phyloP scores from a whole-genome alignment of 2,329 filamentous ascomycete genomes.

The Hysterium pulicare region DNA sequence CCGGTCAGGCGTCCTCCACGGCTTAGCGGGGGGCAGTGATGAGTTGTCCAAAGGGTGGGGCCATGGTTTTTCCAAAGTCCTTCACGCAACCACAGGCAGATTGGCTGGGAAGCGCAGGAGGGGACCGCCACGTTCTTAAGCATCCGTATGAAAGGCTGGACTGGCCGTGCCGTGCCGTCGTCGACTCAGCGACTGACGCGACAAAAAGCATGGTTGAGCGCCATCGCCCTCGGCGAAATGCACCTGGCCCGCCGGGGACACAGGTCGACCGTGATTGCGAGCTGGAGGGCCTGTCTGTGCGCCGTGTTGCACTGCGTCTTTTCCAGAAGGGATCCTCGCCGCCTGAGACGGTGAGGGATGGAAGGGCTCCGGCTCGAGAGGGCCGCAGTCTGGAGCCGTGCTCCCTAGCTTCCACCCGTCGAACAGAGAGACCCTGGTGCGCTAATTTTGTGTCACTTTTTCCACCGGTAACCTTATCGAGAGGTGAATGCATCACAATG shows the following conservation, averaged over 20 bases:
- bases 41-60: conserved; percentile 36
- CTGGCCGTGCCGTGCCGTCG: conserved; percentile 14
- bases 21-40: conserved; percentile 26
- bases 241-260: conserved; percentile 6
- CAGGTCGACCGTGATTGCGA: neutral
- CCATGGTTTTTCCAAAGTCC: conserved; percentile 26
- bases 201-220: conserved; percentile 17
- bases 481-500: conserved; percentile 12
- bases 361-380: conserved; percentile 21
- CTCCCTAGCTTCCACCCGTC: conserved; percentile 4
- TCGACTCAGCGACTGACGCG: conserved; percentile 12
- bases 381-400: conserved; percentile 13
- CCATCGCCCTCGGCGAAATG: conserved; percentile 23
- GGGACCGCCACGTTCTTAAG: conserved; percentile 36
- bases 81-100: conserved; percentile 25
- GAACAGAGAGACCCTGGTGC: conserved; percentile 5
- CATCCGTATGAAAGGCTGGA: conserved; percentile 9
- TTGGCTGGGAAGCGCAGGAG: conserved; percentile 24
- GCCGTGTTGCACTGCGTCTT: conserved; percentile 19
- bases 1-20: conserved; percentile 26
- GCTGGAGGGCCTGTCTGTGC: conserved; percentile 19
- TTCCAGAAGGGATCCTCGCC: conserved; percentile 28
- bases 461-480: conserved; percentile 13
- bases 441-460: conserved; percentile 14
- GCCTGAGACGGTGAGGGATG: conserved; percentile 11